These are phyloP conservation scores for Crithidia thermophila DNA, from an alignment of 208 protist genomes.

Conservation along the genomic window DNA sequence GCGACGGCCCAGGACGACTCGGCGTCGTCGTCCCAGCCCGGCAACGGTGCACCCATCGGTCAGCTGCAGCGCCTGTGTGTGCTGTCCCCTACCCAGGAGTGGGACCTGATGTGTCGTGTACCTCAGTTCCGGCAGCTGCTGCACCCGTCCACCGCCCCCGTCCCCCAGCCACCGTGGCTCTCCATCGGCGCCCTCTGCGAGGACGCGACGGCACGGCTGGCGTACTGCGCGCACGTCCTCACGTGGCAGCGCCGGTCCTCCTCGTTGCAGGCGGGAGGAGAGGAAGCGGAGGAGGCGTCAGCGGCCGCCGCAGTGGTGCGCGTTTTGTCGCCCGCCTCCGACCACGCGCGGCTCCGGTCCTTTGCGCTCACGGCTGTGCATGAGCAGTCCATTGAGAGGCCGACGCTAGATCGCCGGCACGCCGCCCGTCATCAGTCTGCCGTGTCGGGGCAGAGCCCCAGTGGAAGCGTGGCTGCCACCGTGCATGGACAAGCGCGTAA, in stretches of 20 bases:
- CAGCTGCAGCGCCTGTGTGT: slow-evolving; percentile 12
- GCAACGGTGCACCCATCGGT: too few relatives aligned
- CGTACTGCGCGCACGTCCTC: slow-evolving; percentile 40
- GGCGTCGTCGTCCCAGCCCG: too few relatives aligned
- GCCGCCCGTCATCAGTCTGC: slow-evolving; percentile 11
- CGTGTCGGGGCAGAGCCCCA: slow-evolving; percentile 1
- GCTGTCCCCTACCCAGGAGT: slow-evolving; percentile 51
- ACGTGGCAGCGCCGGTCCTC: slow-evolving; percentile 21
- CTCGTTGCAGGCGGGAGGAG: slow-evolving; percentile 1
- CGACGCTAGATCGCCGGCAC: slow-evolving; percentile 16
- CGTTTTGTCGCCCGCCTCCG: slow-evolving; percentile 18
- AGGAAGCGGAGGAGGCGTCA: not conserved
- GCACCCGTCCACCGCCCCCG: not conserved
- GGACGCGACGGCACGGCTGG: slow-evolving; percentile 36
- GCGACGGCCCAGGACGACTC: too few relatives aligned
- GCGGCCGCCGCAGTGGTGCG: not conserved
- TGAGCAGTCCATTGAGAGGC: slow-evolving; percentile 16
- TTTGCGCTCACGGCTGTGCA: slow-evolving; percentile 25
- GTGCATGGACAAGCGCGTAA: slow-evolving; percentile 57
- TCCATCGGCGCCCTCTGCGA: slow-evolving; percentile 51
- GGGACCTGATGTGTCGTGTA: slow-evolving; percentile 55
- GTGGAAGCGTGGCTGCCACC: slow-evolving; percentile 1
- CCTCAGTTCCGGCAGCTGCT: slow-evolving; percentile 32
- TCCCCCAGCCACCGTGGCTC: slow-evolving; percentile 21
- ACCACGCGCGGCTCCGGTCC: slow-evolving; percentile 31